Evolutionary conservation across 805 yeast species (phyloP).

Genomic region (Candida patagonica): DNA sequence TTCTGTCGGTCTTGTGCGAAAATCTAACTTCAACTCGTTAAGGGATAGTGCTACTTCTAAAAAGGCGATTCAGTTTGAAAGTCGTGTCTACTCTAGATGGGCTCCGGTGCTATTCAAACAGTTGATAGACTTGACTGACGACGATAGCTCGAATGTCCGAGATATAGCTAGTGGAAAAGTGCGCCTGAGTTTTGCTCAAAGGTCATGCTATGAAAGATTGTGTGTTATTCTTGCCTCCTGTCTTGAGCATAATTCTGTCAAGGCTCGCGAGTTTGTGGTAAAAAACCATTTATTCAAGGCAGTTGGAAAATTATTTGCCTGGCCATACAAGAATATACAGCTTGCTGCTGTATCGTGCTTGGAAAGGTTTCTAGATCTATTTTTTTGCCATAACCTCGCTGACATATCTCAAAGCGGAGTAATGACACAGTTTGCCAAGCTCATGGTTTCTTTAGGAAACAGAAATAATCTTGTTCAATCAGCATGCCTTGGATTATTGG

Average conservation of each 20-base stretch:
- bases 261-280: constrained; percentile 54
- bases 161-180: not conserved
- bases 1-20: constrained; percentile 4
- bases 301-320: constrained; percentile 39
- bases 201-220: constrained; percentile 41
- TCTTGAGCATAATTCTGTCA: constrained; percentile 50
- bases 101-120: constrained; percentile 50
- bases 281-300: constrained; percentile 51
- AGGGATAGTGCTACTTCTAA: not conserved
- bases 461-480: constrained; percentile 63
- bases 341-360: constrained; percentile 63
- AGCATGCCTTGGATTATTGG: constrained; percentile 54
- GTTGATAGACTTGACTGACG: constrained; percentile 1
- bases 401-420: constrained; percentile 49
- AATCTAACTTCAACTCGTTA: not conserved
- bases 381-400: constrained; percentile 54
- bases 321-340: constrained; percentile 44
- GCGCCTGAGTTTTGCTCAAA: constrained; percentile 2
- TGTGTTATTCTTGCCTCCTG: constrained; percentile 69
- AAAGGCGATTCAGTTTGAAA: constrained; percentile 1
- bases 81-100: constrained; percentile 29
- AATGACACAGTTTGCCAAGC: constrained; percentile 39
- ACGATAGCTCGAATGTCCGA: not conserved
- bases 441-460: constrained; percentile 40
- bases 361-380: constrained; percentile 43